Conservation (phyloP, 306 rosid genomes). For the Senna tora region DNA sequence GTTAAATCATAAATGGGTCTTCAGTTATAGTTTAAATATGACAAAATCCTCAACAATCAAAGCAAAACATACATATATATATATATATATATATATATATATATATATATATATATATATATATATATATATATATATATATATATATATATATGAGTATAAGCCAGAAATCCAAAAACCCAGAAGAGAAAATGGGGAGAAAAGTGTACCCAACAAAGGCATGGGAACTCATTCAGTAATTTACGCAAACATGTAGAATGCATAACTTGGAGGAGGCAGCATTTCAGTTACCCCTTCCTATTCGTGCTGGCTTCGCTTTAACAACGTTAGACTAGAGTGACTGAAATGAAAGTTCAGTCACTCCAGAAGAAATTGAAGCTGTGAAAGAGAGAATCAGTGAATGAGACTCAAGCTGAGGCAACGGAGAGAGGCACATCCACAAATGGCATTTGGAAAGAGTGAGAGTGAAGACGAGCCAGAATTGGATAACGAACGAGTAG, state of each 20-base stretch:
- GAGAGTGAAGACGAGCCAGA: background rate
- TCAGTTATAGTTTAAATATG: background rate
- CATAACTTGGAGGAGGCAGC: conserved; percentile 24
- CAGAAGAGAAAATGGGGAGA: background rate
- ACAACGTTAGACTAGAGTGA: background rate
- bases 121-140: too few species aligned
- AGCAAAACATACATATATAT: too few species aligned
- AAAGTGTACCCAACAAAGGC: conserved; percentile 68
- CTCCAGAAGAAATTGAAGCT: background rate
- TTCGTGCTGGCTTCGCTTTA: background rate
- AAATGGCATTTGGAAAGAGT: background rate
- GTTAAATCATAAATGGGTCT: background rate
- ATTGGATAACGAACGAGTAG: conserved; percentile 15
- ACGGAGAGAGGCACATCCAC: conserved; percentile 1
- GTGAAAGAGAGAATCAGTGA: background rate
- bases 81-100: too few species aligned
- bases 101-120: too few species aligned
- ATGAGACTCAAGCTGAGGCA: background rate
- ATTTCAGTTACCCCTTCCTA: background rate
- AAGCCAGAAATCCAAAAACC: background rate
- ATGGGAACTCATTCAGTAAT: conserved; percentile 76
- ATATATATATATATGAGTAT: too few species aligned
- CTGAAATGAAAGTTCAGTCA: conserved; percentile 1
- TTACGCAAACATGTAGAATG: conserved; percentile 24
- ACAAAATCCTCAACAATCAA: background rate